Percentiles rank a stretch among this genome's conserved stretches.
phyloP scores from a whole-genome alignment of 345 rosid genomes.

The Gossypium herbaceum region DNA sequence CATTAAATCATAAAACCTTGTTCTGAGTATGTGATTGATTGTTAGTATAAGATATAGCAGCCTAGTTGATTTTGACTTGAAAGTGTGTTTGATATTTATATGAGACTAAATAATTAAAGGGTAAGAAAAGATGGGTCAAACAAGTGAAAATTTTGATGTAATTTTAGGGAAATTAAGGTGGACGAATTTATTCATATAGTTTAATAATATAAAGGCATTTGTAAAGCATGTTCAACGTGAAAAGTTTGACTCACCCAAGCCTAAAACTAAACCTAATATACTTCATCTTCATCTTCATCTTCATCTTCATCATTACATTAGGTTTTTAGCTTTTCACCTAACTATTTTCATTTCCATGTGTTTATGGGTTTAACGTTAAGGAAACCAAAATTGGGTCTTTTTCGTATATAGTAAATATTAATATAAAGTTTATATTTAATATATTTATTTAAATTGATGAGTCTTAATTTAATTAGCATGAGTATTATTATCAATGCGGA shows the following conservation, averaged over 20 bases:
- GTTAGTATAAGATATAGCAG: neutral
- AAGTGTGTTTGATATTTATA: neutral
- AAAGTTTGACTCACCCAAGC: neutral
- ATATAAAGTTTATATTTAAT: no score
- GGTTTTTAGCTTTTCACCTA: no score
- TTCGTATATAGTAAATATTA: no score
- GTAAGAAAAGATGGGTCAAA: conserved; percentile 7
- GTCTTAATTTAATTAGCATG: no score
- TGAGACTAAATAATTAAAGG: neutral
- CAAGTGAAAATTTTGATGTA: neutral
- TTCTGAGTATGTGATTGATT: neutral
- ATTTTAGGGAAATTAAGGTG: neutral
- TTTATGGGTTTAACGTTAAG: no score
- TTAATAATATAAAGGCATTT: neutral
- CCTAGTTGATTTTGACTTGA: neutral
- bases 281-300: no score
- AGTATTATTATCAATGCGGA: no score
- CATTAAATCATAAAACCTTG: no score
- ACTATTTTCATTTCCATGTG: no score
- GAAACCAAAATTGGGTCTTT: no score
- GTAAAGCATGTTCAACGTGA: conserved; percentile 5
- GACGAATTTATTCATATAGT: neutral
- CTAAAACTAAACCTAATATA: neutral
- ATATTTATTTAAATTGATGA: no score
- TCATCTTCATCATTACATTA: no score